Evolutionary conservation across 2,329 filamentous ascomycete species (phyloP), one percentile per base, ranked within the genome.

Genomic region (Hypoxylon sp.): DNA sequence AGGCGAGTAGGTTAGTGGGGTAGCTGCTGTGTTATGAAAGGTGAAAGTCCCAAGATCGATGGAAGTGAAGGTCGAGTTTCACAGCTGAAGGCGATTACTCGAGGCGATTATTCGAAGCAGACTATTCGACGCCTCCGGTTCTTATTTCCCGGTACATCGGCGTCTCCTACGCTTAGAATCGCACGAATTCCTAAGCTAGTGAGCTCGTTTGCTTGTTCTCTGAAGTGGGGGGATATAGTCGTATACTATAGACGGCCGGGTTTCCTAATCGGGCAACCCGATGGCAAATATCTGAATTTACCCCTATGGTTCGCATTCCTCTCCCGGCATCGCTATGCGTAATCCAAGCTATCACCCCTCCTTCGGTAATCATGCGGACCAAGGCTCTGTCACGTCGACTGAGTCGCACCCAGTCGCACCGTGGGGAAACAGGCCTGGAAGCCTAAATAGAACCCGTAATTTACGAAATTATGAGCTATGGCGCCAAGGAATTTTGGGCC

Each of bases 181-280:
- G 24, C 24, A 27, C 51, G 11, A 44, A 13, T 54, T 37, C 29
- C 29, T 13, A 48, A 53, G 42, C 57, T 57, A 66, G 47, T 37
- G 24, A 44, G 32, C 42, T 42, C 29, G 44, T 37, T 56, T 51
- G 46, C 57, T 61, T 63, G 55, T 42, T 11, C 39, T 21, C 3
- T 52, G 19, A 59, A 56, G 65, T 64, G 65, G 65, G 59, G 39
- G 46, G 29, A 39, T 64, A 53, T 66, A 66, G 47, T 56, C 52
- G 32, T 51, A 56, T 65, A 63, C 27, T 65, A 68, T 62, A 67
- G 19, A 54, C 35, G 6, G 8, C 29, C 73, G 73, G 73, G 21
- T 72, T 75, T 32, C 73, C 71, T 5, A 5, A 69, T 70, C 67
- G 42, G 73, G 73, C 35, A 74, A 72, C 62, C 65, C 72, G 68